Percentiles rank a stretch among this genome's conserved stretches.
Evolutionary conservation across 768 basidiomycete species (phyloP).

Genomic region (Leccinum olivaceopallidum): DNA sequence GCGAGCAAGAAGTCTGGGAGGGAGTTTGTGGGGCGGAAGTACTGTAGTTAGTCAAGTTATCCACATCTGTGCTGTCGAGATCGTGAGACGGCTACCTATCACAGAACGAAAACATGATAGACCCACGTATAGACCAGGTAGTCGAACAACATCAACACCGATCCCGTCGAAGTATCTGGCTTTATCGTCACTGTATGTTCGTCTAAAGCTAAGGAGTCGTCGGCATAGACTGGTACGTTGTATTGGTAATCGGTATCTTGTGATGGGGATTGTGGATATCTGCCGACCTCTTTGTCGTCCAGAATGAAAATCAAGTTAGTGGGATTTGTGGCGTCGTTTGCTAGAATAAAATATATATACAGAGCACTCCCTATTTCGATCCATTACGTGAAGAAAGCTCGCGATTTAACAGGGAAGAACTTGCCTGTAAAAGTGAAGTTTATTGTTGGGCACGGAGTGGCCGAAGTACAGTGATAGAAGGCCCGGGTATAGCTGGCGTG

Average conservation of each 20-base stretch:
- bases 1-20: background rate
- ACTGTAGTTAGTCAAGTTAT: background rate
- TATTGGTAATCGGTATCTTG: slow-evolving; percentile 11
- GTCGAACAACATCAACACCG: slow-evolving; percentile 17
- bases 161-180: background rate
- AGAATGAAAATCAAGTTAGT: slow-evolving; percentile 10
- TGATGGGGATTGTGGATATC: background rate
- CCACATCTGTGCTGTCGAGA: background rate
- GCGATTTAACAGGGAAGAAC: background rate
- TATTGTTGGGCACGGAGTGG: no score
- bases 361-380: slow-evolving; percentile 11
- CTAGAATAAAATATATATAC: slow-evolving; percentile 22
- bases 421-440: slow-evolving; percentile 14
- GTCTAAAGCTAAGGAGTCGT: slow-evolving; percentile 10
- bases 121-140: slow-evolving; percentile 5
- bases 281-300: background rate
- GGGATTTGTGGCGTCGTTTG: background rate
- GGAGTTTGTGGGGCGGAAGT: background rate
- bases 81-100: background rate
- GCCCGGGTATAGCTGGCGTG: no score
- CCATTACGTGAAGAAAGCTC: background rate
- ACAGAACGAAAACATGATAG: background rate
- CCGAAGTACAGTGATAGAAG: no score
- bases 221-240: slow-evolving; percentile 14
- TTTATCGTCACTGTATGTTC: slow-evolving; percentile 10